These are phyloP conservation scores for Ambrosiella cleistominuta DNA, from an alignment of 2,329 filamentous ascomycete species.

Conservation along the genomic window DNA sequence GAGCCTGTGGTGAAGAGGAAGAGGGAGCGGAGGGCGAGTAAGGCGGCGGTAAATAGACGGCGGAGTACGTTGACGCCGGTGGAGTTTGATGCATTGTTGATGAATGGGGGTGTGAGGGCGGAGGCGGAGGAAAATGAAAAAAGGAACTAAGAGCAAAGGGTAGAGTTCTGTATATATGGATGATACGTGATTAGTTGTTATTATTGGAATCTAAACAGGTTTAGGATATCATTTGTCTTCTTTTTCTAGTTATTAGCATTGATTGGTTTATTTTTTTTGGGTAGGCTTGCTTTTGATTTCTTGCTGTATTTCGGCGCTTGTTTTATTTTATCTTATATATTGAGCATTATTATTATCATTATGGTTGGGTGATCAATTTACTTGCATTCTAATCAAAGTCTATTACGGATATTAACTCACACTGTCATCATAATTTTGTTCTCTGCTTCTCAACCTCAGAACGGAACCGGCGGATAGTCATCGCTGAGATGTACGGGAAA, in stretches of 20 bases:
- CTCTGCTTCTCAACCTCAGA: not conserved
- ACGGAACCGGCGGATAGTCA: not conserved
- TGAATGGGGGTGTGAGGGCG: not conserved
- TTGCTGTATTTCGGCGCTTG: not conserved
- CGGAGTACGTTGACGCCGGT: slow-evolving; percentile 54
- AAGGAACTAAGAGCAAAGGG: not conserved
- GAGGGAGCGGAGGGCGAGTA: slow-evolving; percentile 35
- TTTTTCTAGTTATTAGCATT: not conserved
- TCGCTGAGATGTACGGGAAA: not conserved
- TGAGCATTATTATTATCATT: not conserved
- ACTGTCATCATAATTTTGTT: not conserved
- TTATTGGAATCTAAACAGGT: slow-evolving; percentile 1
- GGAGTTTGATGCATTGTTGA: slow-evolving; percentile 37
- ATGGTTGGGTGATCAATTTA: not conserved
- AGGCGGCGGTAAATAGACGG: slow-evolving; percentile 43
- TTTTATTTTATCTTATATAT: not conserved
- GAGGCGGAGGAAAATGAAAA: not conserved
- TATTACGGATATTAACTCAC: no score
- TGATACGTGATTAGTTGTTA: no score
- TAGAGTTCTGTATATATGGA: not conserved
- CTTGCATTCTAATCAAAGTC: no score
- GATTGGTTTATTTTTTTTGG: not conserved
- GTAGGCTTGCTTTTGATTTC: not conserved
- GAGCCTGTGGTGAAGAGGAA: slow-evolving; percentile 26
- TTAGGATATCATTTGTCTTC: slow-evolving; percentile 1